A percentile compares a stretch with the other conserved stretches of the same genome.
Evolutionary conservation across 169 alveolate species (phyloP).

Genomic region (Plasmodium falciparum): DNA sequence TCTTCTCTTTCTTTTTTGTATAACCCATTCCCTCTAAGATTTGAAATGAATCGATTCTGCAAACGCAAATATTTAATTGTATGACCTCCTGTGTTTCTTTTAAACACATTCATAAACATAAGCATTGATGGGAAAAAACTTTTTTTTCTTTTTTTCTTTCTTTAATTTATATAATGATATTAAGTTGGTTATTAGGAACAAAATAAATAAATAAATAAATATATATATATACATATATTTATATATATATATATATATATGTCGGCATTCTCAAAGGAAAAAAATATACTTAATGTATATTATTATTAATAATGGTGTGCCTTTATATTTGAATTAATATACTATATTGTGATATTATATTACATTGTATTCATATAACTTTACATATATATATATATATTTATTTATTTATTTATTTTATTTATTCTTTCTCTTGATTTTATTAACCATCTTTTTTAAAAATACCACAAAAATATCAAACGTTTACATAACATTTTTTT

Average conservation of each 20-base stretch:
- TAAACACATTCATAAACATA: conserved; percentile 39
- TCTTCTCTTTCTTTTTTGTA: conserved; percentile 41
- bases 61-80: conserved; percentile 13
- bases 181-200: background rate
- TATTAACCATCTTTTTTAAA: no score
- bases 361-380: no score
- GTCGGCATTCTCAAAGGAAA: no score
- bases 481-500: no score
- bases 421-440: no score
- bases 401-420: no score
- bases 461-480: no score
- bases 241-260: background rate
- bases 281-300: no score
- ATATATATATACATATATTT: background rate
- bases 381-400: conserved; percentile 1
- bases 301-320: no score
- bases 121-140: conserved; percentile 32
- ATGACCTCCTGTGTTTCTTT: conserved; percentile 20
- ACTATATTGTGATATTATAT: no score
- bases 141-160: background rate
- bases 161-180: background rate
- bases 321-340: no score
- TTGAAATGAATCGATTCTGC: conserved; percentile 2
- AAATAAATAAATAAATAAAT: background rate
- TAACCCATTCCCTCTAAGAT: background rate